phyloP scores from a whole-genome alignment of 257 asterid species.

The Penstemon newberryi region DNA sequence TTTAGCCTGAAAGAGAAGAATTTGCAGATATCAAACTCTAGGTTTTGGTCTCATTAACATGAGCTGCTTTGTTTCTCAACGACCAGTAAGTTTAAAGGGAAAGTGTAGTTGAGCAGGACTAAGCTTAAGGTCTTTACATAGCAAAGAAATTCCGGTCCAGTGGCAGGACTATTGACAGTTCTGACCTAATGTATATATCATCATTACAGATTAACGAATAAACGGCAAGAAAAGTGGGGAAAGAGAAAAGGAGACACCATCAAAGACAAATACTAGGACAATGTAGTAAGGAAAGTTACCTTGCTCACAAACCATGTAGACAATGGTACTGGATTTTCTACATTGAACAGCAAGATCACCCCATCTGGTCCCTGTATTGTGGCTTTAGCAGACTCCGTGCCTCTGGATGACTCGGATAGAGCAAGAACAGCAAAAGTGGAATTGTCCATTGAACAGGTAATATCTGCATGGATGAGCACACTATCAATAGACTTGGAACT shows the following conservation, averaged over 20 bases:
- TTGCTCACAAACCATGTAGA: constrained; percentile 75
- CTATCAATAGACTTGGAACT: constrained; percentile 18
- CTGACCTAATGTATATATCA: not conserved
- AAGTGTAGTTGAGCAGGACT: not conserved
- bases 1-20: constrained; percentile 56
- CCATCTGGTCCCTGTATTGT: constrained; percentile 46
- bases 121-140: not conserved
- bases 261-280: constrained; percentile 6
- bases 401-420: constrained; percentile 36
- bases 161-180: not conserved
- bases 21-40: not conserved
- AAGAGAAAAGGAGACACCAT: not conserved
- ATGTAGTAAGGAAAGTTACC: constrained; percentile 42
- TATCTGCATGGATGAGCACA: constrained; percentile 50
- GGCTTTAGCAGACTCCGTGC: constrained; percentile 33
- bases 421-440: constrained; percentile 79
- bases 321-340: constrained; percentile 64
- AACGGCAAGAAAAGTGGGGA: constrained; percentile 1
- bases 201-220: not conserved
- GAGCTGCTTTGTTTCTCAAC: not conserved
- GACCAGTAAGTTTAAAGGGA: constrained; percentile 9
- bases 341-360: constrained; percentile 60
- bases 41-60: not conserved
- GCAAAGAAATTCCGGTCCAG: not conserved
- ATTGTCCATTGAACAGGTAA: constrained; percentile 61